phyloP scores from a whole-genome alignment of 768 basidiomycete species.

The Auricularia heimuer region DNA sequence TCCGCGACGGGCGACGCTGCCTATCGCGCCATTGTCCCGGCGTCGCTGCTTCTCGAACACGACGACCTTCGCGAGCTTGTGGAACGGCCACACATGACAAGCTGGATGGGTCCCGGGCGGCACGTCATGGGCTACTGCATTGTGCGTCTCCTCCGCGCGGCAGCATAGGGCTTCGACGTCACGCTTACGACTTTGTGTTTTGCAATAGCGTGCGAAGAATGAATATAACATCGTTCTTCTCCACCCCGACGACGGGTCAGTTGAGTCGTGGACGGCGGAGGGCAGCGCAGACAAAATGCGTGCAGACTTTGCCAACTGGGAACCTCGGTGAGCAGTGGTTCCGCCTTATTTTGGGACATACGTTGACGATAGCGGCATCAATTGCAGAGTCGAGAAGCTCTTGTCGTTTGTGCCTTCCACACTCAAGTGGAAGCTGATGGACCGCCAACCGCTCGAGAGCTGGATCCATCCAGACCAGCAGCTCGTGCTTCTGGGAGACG shows the following conservation, averaged over 20 bases:
- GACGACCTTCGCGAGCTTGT: conserved; percentile 42
- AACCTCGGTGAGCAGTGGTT: conserved; percentile 24
- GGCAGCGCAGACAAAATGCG: conserved; percentile 38
- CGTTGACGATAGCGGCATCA: not conserved
- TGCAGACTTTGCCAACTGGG: conserved; percentile 37
- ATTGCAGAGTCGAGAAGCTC: conserved; percentile 30
- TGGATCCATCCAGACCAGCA: conserved; percentile 39
- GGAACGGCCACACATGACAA: conserved; percentile 41
- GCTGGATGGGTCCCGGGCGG: conserved; percentile 32
- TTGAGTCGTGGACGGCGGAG: conserved; percentile 36
- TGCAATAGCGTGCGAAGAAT: conserved; percentile 12
- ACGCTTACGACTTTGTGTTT: not conserved
- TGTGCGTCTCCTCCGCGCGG: not conserved
- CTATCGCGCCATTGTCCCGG: conserved; percentile 45
- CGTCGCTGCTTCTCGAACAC: conserved; percentile 35
- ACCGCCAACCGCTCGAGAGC: conserved; percentile 35
- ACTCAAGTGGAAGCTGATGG: conserved; percentile 39
- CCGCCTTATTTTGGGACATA: not conserved
- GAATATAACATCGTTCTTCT: conserved; percentile 36
- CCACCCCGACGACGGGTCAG: conserved; percentile 30
- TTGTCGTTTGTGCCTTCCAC: conserved; percentile 36
- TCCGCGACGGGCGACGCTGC: conserved; percentile 52
- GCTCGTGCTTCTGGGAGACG: conserved; percentile 41
- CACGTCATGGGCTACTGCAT: conserved; percentile 8
- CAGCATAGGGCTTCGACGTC: conserved; percentile 14